Conservation (phyloP, 208 protist genomes). For the Leishmania mexicana region DNA sequence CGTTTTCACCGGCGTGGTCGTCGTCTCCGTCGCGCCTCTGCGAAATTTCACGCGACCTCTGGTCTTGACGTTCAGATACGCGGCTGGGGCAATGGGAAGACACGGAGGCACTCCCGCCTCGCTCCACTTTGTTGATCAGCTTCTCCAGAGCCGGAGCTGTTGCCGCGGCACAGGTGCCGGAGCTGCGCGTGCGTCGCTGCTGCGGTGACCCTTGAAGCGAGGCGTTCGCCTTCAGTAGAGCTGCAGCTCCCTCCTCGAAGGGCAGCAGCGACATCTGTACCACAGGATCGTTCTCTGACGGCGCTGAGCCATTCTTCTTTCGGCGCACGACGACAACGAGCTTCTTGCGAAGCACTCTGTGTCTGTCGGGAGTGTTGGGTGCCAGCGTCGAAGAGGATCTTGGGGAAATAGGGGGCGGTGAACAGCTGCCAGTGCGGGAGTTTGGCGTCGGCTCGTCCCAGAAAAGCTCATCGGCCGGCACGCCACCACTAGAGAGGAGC, state of each 20-base stretch:
- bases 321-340: constrained; percentile 50
- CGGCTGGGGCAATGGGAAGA: background rate
- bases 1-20: background rate
- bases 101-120: background rate
- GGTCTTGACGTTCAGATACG: background rate
- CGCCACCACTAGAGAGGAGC: constrained; percentile 19
- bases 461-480: constrained; percentile 26
- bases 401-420: constrained; percentile 2
- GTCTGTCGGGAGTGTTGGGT: constrained; percentile 5
- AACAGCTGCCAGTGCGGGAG: background rate
- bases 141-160: constrained; percentile 27
- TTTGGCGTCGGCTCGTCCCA: constrained; percentile 13
- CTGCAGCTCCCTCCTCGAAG: constrained; percentile 22
- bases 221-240: constrained; percentile 1
- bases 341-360: constrained; percentile 61
- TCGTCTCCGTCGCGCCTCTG: background rate
- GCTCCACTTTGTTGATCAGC: constrained; percentile 35
- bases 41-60: background rate
- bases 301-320: constrained; percentile 18
- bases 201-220: background rate
- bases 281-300: constrained; percentile 46
- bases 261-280: constrained; percentile 43
- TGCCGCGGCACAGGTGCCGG: background rate
- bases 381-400: background rate
- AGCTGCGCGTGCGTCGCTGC: constrained; percentile 1